Conservation (phyloP, 1,284 basidiomycete species). For the Peniophora sp. region DNA sequence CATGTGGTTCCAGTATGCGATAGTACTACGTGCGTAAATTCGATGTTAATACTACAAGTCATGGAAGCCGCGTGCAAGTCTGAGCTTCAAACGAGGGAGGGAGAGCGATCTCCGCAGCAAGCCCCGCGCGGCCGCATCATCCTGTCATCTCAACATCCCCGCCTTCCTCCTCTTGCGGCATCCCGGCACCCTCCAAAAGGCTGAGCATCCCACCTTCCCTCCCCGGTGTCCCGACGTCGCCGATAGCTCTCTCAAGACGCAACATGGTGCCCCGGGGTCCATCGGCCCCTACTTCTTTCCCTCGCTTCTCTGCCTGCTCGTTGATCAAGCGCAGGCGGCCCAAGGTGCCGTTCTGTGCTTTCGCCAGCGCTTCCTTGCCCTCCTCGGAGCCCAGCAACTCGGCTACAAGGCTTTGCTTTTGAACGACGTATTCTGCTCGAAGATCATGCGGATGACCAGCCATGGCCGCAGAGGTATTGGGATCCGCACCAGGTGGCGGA, state of each 20-base stretch:
- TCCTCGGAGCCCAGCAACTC: slow-evolving; percentile 2
- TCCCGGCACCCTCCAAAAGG: slow-evolving; percentile 35
- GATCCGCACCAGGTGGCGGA: slow-evolving; percentile 23
- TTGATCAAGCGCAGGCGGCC: slow-evolving; percentile 46
- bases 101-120: too few species aligned
- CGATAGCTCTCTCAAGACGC: slow-evolving; percentile 39
- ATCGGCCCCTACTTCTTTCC: slow-evolving; percentile 32
- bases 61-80: too few species aligned
- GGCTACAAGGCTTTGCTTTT: background rate
- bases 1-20: too few species aligned
- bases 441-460: slow-evolving; percentile 8
- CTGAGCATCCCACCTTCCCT: slow-evolving; percentile 27
- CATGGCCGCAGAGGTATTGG: background rate
- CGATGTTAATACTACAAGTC: too few species aligned
- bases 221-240: slow-evolving; percentile 20
- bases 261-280: slow-evolving; percentile 37
- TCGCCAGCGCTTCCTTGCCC: slow-evolving; percentile 24
- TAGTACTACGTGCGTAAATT: too few species aligned
- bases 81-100: too few species aligned
- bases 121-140: too few species aligned
- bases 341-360: slow-evolving; percentile 41
- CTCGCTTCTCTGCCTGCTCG: slow-evolving; percentile 32
- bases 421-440: background rate
- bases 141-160: too few species aligned
- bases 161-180: slow-evolving; percentile 4